A percentile compares a stretch with the other conserved stretches of the same genome.
phyloP scores from a whole-genome alignment of 306 rosid genomes.

The Oxytropis ochrocephala region DNA sequence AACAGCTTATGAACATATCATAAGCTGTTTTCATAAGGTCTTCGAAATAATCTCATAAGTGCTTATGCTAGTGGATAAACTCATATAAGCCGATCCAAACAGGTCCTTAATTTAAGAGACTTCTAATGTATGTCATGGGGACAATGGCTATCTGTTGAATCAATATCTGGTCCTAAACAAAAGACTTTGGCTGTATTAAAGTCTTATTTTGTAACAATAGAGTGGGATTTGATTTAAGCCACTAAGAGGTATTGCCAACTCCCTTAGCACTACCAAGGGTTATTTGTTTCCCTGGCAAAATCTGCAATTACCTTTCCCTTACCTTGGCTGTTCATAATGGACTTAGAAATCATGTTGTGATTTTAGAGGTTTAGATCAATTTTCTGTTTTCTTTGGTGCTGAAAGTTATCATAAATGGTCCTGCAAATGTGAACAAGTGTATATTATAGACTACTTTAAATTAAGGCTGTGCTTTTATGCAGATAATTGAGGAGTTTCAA shows the following conservation, averaged over 20 bases:
- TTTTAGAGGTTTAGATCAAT: not conserved
- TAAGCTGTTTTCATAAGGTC: too few species aligned
- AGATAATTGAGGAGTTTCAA: constrained; percentile 78
- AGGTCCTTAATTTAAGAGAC: too few species aligned
- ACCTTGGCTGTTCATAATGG: not conserved
- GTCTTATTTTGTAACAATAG: not conserved
- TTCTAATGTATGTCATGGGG: too few species aligned
- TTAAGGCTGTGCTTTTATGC: constrained; percentile 12
- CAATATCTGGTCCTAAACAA: not conserved
- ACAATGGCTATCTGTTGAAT: not conserved
- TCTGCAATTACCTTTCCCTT: not conserved
- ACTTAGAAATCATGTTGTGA: not conserved
- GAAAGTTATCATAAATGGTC: not conserved
- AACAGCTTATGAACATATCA: too few species aligned
- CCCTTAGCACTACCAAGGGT: too few species aligned
- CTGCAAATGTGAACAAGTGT: constrained; percentile 5
- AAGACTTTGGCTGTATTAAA: too few species aligned
- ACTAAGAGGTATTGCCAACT: not conserved
- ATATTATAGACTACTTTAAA: not conserved
- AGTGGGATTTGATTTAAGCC: constrained; percentile 1
- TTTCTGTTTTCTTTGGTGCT: constrained; percentile 4
- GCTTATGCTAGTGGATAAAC: too few species aligned
- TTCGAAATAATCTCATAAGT: too few species aligned
- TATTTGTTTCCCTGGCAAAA: not conserved
- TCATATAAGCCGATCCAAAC: too few species aligned